Conservation (phyloP, 2,329 filamentous ascomycete genomes). For the Sclerotiophoma versabilis region DNA sequence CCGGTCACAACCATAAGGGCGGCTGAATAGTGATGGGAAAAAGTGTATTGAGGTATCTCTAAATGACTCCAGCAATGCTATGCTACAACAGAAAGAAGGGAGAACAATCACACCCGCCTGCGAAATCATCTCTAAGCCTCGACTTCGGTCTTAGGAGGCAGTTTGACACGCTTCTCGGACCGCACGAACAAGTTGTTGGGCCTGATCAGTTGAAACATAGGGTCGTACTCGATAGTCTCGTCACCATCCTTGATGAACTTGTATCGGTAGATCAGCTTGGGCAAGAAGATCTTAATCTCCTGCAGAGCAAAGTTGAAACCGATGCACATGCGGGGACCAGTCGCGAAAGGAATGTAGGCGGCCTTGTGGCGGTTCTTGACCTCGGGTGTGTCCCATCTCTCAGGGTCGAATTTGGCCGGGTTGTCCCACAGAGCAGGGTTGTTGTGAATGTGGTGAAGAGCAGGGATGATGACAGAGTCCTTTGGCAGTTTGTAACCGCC, state of each 20-base stretch:
- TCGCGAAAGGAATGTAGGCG: constrained; percentile 66
- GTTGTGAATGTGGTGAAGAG: constrained; percentile 56
- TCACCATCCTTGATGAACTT: constrained; percentile 61
- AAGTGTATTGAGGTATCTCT: constrained; percentile 15
- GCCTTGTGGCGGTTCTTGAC: constrained; percentile 46
- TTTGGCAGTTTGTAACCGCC: constrained; percentile 65
- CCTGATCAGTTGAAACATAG: constrained; percentile 65
- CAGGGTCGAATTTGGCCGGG: constrained; percentile 64
- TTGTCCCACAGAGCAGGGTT: constrained; percentile 66
- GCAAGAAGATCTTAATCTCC: constrained; percentile 66
- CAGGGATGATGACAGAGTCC: constrained; percentile 61
- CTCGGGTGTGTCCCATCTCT: constrained; percentile 39
- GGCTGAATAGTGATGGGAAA: not conserved
- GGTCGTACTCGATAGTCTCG: constrained; percentile 64
- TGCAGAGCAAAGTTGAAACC: constrained; percentile 70
- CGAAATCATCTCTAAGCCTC: not conserved
- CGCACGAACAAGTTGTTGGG: constrained; percentile 63
- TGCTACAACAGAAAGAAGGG: constrained; percentile 2
- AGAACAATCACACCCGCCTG: not conserved
- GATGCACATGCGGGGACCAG: constrained; percentile 65
- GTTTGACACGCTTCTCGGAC: constrained; percentile 58
- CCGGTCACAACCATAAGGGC: no score
- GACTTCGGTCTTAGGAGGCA: constrained; percentile 48
- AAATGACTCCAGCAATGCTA: constrained; percentile 14
- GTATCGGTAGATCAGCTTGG: constrained; percentile 67